Conservation (phyloP, 31 red algal genomes). For the Porphyra umbilicalis region DNA sequence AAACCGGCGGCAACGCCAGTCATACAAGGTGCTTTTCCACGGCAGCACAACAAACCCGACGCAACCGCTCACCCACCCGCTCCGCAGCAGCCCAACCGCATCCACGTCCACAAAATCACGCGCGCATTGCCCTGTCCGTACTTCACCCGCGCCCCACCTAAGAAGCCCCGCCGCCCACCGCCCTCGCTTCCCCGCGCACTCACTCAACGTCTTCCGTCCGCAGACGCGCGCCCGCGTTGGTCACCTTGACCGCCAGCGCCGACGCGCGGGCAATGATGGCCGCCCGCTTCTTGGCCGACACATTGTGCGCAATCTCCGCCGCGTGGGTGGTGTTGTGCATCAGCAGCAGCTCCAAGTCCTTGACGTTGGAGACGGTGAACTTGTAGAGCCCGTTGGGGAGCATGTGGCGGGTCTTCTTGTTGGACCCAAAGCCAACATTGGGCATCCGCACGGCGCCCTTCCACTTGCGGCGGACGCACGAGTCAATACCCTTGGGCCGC, state of each 20-base stretch:
- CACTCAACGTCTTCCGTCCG: constrained; percentile 65
- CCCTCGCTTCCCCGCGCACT: background rate
- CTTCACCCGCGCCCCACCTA: no score
- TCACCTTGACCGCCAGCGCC: constrained; percentile 76
- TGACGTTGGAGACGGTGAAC: constrained; percentile 83
- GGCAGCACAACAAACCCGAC: no score
- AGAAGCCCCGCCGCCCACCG: background rate
- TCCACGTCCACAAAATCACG: no score
- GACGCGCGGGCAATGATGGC: constrained; percentile 75
- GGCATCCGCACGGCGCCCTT: constrained; percentile 89
- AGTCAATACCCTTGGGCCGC: constrained; percentile 95
- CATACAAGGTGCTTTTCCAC: no score
- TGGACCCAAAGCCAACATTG: constrained; percentile 91
- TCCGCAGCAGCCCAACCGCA: no score
- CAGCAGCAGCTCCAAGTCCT: constrained; percentile 78
- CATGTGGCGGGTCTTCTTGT: constrained; percentile 87
- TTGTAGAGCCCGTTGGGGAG: constrained; percentile 94
- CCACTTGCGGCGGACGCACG: constrained; percentile 84
- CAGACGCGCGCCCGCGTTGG: constrained; percentile 67
- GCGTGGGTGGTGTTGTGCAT: constrained; percentile 84
- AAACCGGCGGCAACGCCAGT: no score
- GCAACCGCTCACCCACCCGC: no score
- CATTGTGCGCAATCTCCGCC: constrained; percentile 77
- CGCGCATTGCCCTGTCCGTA: no score
- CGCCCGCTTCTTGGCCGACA: constrained; percentile 70